phyloP scores from a whole-genome alignment of 106 monocot species.

The Gastrodia elata region DNA sequence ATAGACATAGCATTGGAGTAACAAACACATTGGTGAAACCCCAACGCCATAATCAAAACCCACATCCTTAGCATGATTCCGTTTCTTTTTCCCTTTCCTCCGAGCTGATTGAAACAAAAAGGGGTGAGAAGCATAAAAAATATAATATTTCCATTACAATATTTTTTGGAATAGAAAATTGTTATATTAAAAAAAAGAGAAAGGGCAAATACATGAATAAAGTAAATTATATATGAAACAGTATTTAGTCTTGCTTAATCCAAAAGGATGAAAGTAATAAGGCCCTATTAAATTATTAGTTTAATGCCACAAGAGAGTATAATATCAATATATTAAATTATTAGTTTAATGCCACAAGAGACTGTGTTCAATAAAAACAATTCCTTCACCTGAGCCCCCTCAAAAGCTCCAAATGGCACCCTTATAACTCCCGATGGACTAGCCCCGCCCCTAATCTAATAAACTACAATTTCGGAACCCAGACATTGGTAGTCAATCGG shows the following conservation, averaged over 20 bases:
- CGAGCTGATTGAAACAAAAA: constrained; percentile 27
- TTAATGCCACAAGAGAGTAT: background rate
- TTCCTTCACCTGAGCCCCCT: no score
- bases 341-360: background rate
- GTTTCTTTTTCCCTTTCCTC: constrained; percentile 85
- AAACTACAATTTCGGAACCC: no score
- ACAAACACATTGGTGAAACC: constrained; percentile 45
- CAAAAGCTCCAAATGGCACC: no score
- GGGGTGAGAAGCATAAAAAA: background rate
- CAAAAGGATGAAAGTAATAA: background rate
- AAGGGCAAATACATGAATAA: background rate
- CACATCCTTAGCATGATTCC: constrained; percentile 41
- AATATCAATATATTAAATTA: background rate
- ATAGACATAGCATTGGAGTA: constrained; percentile 71
- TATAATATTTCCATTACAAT: background rate
- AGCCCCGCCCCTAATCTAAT: no score
- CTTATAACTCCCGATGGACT: no score
- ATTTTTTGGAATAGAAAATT: background rate
- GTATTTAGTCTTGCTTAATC: background rate
- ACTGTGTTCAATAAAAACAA: no score
- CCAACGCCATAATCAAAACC: constrained; percentile 7
- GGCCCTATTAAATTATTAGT: background rate
- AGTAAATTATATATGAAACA: background rate
- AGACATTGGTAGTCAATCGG: no score
- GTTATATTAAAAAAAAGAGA: background rate